These are phyloP conservation scores for Phytophthora gonapodyides DNA, from an alignment of 352 stramenopile genomes.

Conservation along the genomic window DNA sequence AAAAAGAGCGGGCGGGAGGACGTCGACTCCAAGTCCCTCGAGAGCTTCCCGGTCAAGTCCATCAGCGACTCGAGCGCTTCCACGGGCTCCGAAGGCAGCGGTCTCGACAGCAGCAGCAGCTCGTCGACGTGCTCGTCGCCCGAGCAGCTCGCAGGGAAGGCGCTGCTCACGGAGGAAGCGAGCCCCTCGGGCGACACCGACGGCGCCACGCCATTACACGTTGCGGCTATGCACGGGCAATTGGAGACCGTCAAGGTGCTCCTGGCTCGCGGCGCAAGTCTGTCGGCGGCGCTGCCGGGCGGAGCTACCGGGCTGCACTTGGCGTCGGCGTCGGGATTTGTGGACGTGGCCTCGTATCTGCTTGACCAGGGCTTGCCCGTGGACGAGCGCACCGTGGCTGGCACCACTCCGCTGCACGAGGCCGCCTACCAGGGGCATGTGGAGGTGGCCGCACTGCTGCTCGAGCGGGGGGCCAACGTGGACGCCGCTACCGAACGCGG, in stretches of 20 bases:
- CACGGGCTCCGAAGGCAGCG: slow-evolving; percentile 24
- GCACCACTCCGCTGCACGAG: slow-evolving; percentile 58
- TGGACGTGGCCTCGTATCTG: slow-evolving; percentile 47
- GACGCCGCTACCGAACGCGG: slow-evolving; percentile 53
- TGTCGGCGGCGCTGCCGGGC: slow-evolving; percentile 47
- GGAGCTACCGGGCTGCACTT: slow-evolving; percentile 56
- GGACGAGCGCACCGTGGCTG: slow-evolving; percentile 39
- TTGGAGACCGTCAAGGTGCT: slow-evolving; percentile 60
- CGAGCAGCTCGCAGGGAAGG: slow-evolving; percentile 31
- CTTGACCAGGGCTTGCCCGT: slow-evolving; percentile 46
- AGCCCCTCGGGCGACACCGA: slow-evolving; percentile 35
- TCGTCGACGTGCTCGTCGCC: slow-evolving; percentile 38
- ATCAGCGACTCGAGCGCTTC: slow-evolving; percentile 33
- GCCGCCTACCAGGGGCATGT: slow-evolving; percentile 53
- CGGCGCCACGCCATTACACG: slow-evolving; percentile 57
- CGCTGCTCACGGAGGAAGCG: slow-evolving; percentile 24
- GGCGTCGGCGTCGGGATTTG: slow-evolving; percentile 50
- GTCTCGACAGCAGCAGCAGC: slow-evolving; percentile 28
- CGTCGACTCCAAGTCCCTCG: slow-evolving; percentile 22
- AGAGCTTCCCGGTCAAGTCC: slow-evolving; percentile 27
- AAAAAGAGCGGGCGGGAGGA: slow-evolving; percentile 31
- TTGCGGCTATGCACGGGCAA: slow-evolving; percentile 65
- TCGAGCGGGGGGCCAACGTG: slow-evolving; percentile 49
- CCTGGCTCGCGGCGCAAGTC: slow-evolving; percentile 45
- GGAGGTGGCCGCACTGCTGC: slow-evolving; percentile 45